Evolutionary conservation across 1,139 yeast species (phyloP).

Genomic region (Scheffersomyces stambukii): DNA sequence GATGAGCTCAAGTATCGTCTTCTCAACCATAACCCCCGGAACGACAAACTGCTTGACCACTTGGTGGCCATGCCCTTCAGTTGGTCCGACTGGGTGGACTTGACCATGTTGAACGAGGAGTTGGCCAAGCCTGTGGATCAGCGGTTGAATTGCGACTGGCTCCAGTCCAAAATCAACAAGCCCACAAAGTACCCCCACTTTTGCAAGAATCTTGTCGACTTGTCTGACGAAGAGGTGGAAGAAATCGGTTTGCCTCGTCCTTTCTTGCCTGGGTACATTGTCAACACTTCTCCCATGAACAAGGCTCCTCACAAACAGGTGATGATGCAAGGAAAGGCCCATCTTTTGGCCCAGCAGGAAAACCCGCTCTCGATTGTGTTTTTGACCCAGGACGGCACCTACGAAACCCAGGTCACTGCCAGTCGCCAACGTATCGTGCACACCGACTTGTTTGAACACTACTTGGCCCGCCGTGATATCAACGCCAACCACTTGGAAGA

Average conservation of each 20-base stretch:
- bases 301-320: constrained; percentile 30
- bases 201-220: constrained; percentile 16
- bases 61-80: constrained; percentile 30
- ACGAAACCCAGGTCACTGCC: constrained; percentile 19
- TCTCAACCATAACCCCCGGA: constrained; percentile 13
- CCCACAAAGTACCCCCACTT: constrained; percentile 19
- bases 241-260: constrained; percentile 9
- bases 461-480: constrained; percentile 17
- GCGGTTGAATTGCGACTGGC: constrained; percentile 32
- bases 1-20: constrained; percentile 17
- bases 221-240: constrained; percentile 10
- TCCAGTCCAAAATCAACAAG: constrained; percentile 20
- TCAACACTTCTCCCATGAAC: constrained; percentile 26
- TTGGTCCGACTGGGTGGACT: constrained; percentile 30
- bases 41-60: constrained; percentile 12
- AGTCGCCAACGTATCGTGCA: constrained; percentile 20
- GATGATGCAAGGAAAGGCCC: constrained; percentile 40
- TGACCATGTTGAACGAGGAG: constrained; percentile 35
- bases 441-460: constrained; percentile 22
- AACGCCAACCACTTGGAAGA: constrained; percentile 14
- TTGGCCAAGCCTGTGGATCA: constrained; percentile 31
- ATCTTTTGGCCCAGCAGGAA: constrained; percentile 35
- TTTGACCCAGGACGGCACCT: constrained; percentile 23
- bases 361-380: constrained; percentile 27
- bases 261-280: constrained; percentile 43